Evolutionary conservation across 139 green algal genomes (phyloP).

Genomic region (Chlamydomonas schloesseri): DNA sequence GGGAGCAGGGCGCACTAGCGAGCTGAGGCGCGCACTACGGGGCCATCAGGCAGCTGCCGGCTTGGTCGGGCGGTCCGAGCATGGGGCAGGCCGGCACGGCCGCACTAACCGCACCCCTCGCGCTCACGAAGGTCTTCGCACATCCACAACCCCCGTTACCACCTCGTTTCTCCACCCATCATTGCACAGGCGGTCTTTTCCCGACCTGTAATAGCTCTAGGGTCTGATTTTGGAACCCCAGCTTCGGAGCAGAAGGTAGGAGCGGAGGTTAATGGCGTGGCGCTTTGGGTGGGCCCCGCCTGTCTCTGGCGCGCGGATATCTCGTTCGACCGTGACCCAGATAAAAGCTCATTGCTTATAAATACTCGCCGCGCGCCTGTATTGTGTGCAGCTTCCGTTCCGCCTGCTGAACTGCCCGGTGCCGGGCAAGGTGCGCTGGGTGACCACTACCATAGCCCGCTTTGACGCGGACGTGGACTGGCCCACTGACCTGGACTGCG

Average conservation of each 20-base stretch:
- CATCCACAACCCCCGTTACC: no score
- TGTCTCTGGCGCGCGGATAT: no score
- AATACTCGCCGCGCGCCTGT: no score
- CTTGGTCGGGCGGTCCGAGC: not conserved
- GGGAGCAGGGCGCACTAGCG: no score
- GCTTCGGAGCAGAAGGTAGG: constrained; percentile 11
- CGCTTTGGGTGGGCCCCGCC: no score
- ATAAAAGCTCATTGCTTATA: not conserved
- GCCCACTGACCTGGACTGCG: constrained; percentile 68
- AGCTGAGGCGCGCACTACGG: no score
- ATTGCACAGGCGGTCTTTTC: constrained; percentile 51
- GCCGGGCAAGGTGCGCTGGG: constrained; percentile 66
- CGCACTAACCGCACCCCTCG: no score
- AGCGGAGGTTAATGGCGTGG: not conserved
- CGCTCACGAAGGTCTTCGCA: no score
- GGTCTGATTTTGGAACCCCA: constrained; percentile 60
- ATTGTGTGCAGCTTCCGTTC: constrained; percentile 59
- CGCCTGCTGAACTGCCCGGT: constrained; percentile 53
- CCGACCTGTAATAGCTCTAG: constrained; percentile 63
- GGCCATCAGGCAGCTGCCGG: no score
- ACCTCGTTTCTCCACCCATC: no score
- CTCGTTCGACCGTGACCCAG: not conserved
- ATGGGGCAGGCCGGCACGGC: not conserved
- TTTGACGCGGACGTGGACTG: constrained; percentile 65
- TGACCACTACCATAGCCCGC: constrained; percentile 72